phyloP scores from a whole-genome alignment of 2,329 filamentous ascomycete species.

The Cucurbitaria berberidis region DNA sequence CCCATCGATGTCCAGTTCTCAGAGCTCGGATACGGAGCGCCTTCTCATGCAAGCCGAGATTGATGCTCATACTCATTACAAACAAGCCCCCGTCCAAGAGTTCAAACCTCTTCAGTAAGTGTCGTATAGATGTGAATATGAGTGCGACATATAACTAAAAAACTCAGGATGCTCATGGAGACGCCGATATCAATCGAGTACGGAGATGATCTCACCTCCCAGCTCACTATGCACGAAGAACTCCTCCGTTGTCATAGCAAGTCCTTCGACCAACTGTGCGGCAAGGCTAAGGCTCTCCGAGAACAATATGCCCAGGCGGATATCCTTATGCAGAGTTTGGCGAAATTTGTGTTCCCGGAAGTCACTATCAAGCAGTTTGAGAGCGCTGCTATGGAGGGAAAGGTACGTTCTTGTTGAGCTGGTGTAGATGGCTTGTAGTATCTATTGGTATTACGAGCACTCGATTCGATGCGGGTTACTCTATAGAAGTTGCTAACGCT shows the following conservation, averaged over 20 bases:
- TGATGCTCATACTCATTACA: not conserved
- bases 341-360: not conserved
- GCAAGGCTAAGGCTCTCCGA: constrained; percentile 4
- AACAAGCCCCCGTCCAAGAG: not conserved
- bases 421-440: not conserved
- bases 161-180: constrained; percentile 10
- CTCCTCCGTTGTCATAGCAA: constrained; percentile 20
- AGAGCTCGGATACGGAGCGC: not conserved
- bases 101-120: constrained; percentile 5
- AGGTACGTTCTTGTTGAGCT: constrained; percentile 3
- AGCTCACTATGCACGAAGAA: constrained; percentile 14
- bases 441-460: not conserved
- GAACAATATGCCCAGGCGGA: constrained; percentile 3
- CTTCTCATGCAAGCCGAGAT: not conserved
- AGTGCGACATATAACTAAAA: not conserved
- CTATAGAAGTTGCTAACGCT: not conserved
- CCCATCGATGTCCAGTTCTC: not conserved
- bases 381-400: not conserved
- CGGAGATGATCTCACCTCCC: constrained; percentile 10
- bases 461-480: no score
- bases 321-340: not conserved
- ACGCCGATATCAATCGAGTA: constrained; percentile 20
- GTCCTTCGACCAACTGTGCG: not conserved
- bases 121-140: not conserved
- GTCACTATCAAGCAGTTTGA: constrained; percentile 2